phyloP scores from a whole-genome alignment of 2,329 filamentous ascomycete genomes.

The Neofusicoccum ribis region DNA sequence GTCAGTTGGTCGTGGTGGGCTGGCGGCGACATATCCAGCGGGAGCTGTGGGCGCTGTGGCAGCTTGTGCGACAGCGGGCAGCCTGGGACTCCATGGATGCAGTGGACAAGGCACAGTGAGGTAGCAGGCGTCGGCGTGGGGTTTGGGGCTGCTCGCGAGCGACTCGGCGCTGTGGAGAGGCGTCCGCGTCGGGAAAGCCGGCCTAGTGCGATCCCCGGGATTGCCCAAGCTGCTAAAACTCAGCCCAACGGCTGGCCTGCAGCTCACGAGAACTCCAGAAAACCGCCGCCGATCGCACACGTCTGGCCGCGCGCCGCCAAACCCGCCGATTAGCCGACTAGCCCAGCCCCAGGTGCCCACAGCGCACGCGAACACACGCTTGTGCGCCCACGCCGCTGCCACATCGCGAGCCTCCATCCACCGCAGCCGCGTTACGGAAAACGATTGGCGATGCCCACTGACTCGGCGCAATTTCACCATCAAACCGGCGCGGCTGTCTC shows the following conservation, averaged over 20 bases:
- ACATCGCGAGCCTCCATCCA: neutral
- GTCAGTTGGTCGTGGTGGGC: neutral
- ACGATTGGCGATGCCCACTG: neutral
- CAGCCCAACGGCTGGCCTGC: neutral
- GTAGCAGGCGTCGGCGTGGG: conserved; percentile 6
- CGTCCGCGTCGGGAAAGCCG: neutral
- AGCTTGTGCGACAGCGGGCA: neutral
- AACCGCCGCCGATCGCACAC: neutral
- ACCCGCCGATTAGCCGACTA: neutral
- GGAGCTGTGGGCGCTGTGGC: neutral
- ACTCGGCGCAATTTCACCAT: neutral
- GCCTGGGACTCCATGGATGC: conserved; percentile 4
- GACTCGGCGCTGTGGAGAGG: no score
- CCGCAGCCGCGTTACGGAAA: neutral
- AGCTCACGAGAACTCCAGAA: neutral
- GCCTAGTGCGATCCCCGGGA: neutral
- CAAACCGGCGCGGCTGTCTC: neutral
- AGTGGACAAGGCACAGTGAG: neutral
- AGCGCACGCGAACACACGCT: neutral
- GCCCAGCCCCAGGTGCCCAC: no score
- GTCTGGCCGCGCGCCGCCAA: neutral
- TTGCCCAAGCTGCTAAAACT: neutral
- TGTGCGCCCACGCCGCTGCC: neutral
- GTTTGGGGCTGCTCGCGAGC: conserved; percentile 4
- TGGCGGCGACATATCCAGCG: conserved; percentile 4